Base-by-base conservation (phyloP, 148 eudicot genomes). In the Spergularia marina region DNA sequence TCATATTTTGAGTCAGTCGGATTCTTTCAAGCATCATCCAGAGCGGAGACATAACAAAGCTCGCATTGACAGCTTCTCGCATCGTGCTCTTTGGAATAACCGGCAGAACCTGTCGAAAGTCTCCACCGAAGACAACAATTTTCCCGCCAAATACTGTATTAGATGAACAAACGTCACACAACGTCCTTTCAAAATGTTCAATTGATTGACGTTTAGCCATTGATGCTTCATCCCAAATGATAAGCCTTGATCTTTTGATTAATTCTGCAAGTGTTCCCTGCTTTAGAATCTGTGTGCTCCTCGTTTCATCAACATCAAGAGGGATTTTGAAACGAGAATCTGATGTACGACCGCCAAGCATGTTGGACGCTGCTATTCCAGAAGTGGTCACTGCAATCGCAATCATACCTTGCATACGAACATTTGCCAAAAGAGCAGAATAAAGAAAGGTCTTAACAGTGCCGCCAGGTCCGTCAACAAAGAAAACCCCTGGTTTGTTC, bases 171-270 rank as follows among this genome's bases (percentile, higher is more conserved):
- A 70, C 12, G 21, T 70, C 60, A 1, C 60, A 61, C 12, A 70
- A 12, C 12, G 34, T 70, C 7, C 12, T 70, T 14, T 70, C 73
- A 25, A 70, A 70, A 3, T 44, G 3, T 10, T 70, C 61, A 25
- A 70, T 8, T 11, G 73, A 0, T 10, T 70, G 58, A 2, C 73
- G 6, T 53, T 70, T 13, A 9, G 20, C 73, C 73, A 53, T 70
- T 25, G 73, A 70, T 15, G 73, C 47, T 30, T 70, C 73, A 9
- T 70, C 47, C 73, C 73, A 70, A 20, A 52, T 25, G 1, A 70
- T 70, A 2, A 70, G 15, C 15, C 39, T 23, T 5, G 60, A 7
- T 14, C 6, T 12, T 10, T 41, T 58, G 16, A 70, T 54, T 5
- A 23, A 34, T 4, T 30, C 51, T 1, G 12, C 23, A 4, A 23